Evolutionary conservation across 768 basidiomycete species (phyloP).

Genomic region (Agaricus sinodeliciosus): DNA sequence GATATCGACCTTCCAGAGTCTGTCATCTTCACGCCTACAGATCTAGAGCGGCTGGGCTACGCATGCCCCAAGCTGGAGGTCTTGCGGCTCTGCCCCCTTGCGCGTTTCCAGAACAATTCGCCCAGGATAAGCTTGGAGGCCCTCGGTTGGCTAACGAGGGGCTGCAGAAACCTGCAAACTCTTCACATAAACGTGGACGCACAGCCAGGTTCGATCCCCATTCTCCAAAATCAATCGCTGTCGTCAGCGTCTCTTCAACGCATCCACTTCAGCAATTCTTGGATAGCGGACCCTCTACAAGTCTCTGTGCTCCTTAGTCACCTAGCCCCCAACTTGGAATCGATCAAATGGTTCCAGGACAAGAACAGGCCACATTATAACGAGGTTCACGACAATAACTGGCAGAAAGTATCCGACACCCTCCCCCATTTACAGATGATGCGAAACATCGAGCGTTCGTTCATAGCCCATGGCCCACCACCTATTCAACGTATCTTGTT

Average conservation of each 20-base stretch:
- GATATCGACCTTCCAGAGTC: constrained; percentile 80
- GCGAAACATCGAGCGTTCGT: constrained; percentile 54
- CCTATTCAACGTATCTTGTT: constrained; percentile 24
- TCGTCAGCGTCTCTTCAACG: constrained; percentile 66
- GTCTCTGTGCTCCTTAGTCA: constrained; percentile 71
- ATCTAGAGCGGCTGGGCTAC: constrained; percentile 50
- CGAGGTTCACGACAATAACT: constrained; percentile 58
- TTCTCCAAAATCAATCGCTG: constrained; percentile 37
- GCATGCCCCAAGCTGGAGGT: constrained; percentile 66
- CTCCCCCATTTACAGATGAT: constrained; percentile 69
- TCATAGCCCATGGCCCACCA: constrained; percentile 16
- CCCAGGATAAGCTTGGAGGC: constrained; percentile 58
- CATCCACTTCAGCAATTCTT: constrained; percentile 72
- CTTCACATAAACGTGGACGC: constrained; percentile 63
- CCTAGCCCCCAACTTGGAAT: constrained; percentile 64
- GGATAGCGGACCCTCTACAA: constrained; percentile 62
- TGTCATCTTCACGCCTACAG: constrained; percentile 53
- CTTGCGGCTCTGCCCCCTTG: constrained; percentile 60
- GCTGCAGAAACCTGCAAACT: constrained; percentile 58
- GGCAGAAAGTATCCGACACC: constrained; percentile 63
- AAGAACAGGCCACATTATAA: constrained; percentile 66
- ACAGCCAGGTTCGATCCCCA: constrained; percentile 33
- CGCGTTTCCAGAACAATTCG: constrained; percentile 50
- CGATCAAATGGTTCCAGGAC: constrained; percentile 71
- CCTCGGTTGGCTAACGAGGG: constrained; percentile 48